Base-by-base conservation (phyloP, 768 basidiomycete species). In the Boletus vinaceobasis region DNA sequence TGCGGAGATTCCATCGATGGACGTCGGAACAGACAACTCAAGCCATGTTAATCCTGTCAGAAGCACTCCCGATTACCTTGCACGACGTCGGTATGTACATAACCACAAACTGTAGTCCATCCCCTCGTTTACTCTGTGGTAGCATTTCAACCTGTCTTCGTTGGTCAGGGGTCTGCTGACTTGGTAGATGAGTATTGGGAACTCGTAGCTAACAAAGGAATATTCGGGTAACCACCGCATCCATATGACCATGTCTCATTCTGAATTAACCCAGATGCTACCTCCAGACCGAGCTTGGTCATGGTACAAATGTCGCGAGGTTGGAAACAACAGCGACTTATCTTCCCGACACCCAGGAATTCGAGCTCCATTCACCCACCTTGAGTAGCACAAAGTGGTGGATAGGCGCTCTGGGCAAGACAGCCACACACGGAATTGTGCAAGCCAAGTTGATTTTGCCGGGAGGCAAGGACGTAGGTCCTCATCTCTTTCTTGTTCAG, bases 301-400 rank as follows among this genome's bases (percentile, higher is more conserved):
- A 92, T 55, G 90, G 90, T 17, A 83, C 84, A 1, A 88, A 88
- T 60, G 85, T 92, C 4, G 69, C 76, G 2, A 69, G 74, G 2
- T 73, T 91, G 21, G 89, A 91, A 66, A 91, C 89, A 0, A 90
- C 86, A 0, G 87, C 87, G 4, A 88, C 85, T 0, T 91, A 83
- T 68, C 71, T 86, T n/a, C 83, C 82, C 0, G 79, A 81, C 31
- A 79, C 81, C 0, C 68, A 78, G 50, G 84, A 88, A 64, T 90
- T 91, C 59, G 86, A 88, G 39, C 82, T 92, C 36, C 78, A 91
- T 63, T 87, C 87, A 1, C 89, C 90, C 0, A 84, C 84, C 0
- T 60, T 89, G 23, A 87, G 87, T 1, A 87, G 86, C 56, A 81
- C 75, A 58, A 92, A 92, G 65, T 92, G 88, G 88, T 92, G 89